These are phyloP conservation scores for Fomitopsis pinicola DNA, from an alignment of 1,284 basidiomycete genomes.

Conservation along the genomic window DNA sequence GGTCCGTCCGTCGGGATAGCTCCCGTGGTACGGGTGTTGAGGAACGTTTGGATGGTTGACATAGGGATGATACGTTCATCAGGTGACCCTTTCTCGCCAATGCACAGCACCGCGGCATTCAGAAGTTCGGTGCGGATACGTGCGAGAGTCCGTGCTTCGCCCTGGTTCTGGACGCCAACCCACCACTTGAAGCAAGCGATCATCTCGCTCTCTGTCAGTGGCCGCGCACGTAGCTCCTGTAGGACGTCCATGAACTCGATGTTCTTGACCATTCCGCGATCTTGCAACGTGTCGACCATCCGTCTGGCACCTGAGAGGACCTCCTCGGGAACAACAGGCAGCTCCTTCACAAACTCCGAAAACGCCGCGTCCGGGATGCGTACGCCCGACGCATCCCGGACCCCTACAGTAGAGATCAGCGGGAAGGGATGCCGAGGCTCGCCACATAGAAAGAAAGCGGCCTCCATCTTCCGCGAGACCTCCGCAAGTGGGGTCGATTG, in stretches of 20 bases:
- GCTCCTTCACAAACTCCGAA: slow-evolving; percentile 72
- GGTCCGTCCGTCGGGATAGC: slow-evolving; percentile 81
- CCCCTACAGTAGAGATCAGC: slow-evolving; percentile 79
- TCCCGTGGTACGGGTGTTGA: slow-evolving; percentile 63
- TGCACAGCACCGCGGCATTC: slow-evolving; percentile 62
- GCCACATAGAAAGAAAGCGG: slow-evolving; percentile 76
- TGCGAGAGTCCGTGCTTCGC: slow-evolving; percentile 36
- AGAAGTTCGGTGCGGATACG: slow-evolving; percentile 61
- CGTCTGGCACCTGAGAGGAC: slow-evolving; percentile 59
- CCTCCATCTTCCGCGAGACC: slow-evolving; percentile 78
- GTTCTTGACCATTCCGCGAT: slow-evolving; percentile 71
- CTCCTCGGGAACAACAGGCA: slow-evolving; percentile 73
- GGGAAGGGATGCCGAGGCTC: slow-evolving; percentile 43
- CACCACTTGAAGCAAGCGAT: slow-evolving; percentile 89
- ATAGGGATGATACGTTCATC: slow-evolving; percentile 64
- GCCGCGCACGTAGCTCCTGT: slow-evolving; percentile 69
- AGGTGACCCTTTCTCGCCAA: slow-evolving; percentile 32
- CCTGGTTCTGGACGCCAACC: slow-evolving; percentile 60
- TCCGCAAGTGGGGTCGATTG: slow-evolving; percentile 83
- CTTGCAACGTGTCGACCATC: slow-evolving; percentile 67
- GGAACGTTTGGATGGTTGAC: slow-evolving; percentile 65
- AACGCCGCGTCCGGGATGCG: slow-evolving; percentile 79
- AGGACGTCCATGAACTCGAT: slow-evolving; percentile 88
- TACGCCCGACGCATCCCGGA: slow-evolving; percentile 68
- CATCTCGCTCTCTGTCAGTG: slow-evolving; percentile 76